These are phyloP conservation scores for Salix koriyanagi DNA, from an alignment of 345 rosid species.

Conservation along the genomic window DNA sequence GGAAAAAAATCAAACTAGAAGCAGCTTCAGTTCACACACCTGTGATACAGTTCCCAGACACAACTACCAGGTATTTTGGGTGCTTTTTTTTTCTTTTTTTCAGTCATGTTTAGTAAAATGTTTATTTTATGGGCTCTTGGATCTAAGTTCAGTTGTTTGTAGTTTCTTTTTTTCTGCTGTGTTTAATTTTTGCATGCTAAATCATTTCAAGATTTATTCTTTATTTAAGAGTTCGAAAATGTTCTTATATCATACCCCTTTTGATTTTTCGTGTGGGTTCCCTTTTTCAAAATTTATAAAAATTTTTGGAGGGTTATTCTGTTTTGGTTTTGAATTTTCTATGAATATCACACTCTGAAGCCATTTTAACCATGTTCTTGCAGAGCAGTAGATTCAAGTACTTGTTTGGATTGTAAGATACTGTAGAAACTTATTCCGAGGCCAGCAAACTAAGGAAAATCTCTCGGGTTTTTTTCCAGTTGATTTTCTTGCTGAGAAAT, in stretches of 20 bases:
- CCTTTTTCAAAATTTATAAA: not conserved
- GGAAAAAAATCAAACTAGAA: not conserved
- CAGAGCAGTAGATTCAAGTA: slow-evolving; percentile 6
- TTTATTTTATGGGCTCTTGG: not conserved
- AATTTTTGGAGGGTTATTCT: not conserved
- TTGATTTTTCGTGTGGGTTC: not conserved
- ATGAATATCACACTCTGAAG: not conserved
- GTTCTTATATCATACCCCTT: not conserved
- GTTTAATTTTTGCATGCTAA: not conserved
- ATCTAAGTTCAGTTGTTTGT: not conserved
- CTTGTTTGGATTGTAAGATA: not conserved
- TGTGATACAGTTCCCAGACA: not conserved
- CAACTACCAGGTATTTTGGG: not conserved
- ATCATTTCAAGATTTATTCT: not conserved
- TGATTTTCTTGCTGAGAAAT: not conserved
- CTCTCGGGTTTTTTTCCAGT: not conserved
- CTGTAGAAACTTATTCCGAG: not conserved
- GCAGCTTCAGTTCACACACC: not conserved
- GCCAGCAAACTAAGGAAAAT: not conserved
- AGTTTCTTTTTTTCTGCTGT: not conserved
- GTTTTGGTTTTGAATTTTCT: not conserved
- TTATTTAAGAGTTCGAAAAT: not conserved
- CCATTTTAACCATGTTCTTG: not conserved
- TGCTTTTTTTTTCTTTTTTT: not conserved
- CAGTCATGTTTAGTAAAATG: not conserved